Evolutionary conservation across 768 basidiomycete species (phyloP), one percentile per base, ranked within the genome.

Genomic region (Mycena filopes): DNA sequence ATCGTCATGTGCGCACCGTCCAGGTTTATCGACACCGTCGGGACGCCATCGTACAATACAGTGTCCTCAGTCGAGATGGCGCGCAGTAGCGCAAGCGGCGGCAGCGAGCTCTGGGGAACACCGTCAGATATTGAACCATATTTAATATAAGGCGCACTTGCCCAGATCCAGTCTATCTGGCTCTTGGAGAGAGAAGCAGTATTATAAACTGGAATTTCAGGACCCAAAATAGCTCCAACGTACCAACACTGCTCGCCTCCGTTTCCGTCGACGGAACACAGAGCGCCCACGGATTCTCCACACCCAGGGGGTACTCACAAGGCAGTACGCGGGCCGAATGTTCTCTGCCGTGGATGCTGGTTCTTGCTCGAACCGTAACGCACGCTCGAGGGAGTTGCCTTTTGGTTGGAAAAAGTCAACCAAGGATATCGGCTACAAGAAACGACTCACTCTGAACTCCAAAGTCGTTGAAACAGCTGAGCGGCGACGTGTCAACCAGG

Each of bases 1-100:
- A 89, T 86, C 3, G 88, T 89, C 59, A 91, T 84, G 60, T 82
- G 84, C 2, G 83, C 80, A 45, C 89, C 81, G 66, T 89, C 82
- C 15, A 91, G 76, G 67, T 88, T 88, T 63, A 91, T 73, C 6
- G 75, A 73, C 42, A 77, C 73, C 0, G 84, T 87, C 23, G 77
- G 76, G 28, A 84, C 66, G 11, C 85, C 87, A 66, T 90, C 89
- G 58, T 86, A 88, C 64, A 79, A 79, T 6, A 91, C 84, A 15
- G 74, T 77, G 1, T 89, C 89, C 43, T 84, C 82, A 0, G 86
- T 88, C 33, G 82, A 79, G 36, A 90, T 87, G 72, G 86, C 83
- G 0, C 87, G 80, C 48, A 90, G 74, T 13, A 90, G 76, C 0
- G 88, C 83, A 15, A 90, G 75, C 0, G 87, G 75, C 0, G 87